Base-by-base conservation (phyloP, 805 yeast genomes). In the Starmera dryadoides region DNA sequence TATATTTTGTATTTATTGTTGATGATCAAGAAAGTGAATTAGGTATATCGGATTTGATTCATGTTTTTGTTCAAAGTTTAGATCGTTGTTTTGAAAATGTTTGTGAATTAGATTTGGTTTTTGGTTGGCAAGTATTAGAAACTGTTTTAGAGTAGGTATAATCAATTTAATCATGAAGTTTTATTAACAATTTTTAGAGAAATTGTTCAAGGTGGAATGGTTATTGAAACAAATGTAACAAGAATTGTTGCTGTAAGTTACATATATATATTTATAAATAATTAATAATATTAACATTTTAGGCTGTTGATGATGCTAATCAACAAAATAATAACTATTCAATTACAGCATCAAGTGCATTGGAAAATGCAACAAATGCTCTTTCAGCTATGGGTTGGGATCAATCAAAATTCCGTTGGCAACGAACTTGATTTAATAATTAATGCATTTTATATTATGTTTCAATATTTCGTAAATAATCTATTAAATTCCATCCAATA, bases 191-290 rank as follows among this genome's bases (percentile, higher is more conserved):
- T 26, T 9, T 16, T 11, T 30, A 50, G 55, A 52, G 98, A 93
- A 53, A 83, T 93, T 26, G 81, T 93, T 1, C 98, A 93, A 58
- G 98, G 98, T 20, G 98, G 98, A 0, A 82, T 93, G 94, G 98
- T 93, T 8, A 85, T 93, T 29, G 98, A 93, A 57, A 89, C 98
- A 2, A 86, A 81, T 48, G 86, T 88, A 17, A 55, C 65, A 20
- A 77, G 82, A 43, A 88, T 93, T 28, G 96, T 93, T 6, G 78
- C 77, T 2, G 75, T 48, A 34, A 34, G 56, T 48, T 20, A n/a
- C n/a, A n/a, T n/a, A n/a, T n/a, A n/a, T n/a, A n/a, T n/a, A n/a
- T n/a, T n/a, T n/a, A n/a, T n/a, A n/a, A n/a, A n/a, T n/a, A n/a
- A n/a, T n/a, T n/a, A n/a, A n/a, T n/a, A 7, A 18, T 35, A 42